These are phyloP conservation scores for Talaromyces marneffei DNA, from an alignment of 2,329 filamentous ascomycete species.

Conservation along the genomic window DNA sequence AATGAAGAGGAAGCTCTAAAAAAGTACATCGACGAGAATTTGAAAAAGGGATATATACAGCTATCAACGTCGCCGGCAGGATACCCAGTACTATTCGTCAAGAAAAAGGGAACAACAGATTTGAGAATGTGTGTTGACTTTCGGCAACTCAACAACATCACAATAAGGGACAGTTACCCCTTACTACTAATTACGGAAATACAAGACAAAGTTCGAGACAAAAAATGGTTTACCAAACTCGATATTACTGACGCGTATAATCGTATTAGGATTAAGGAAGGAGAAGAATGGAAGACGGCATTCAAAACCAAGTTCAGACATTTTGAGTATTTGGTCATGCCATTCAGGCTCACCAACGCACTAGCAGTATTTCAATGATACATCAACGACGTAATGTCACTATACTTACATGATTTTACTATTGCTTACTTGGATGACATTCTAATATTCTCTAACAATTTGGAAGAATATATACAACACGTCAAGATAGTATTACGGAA, in stretches of 20 bases:
- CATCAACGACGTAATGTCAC: too few species aligned
- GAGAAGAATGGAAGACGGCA: not conserved
- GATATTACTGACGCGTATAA: not conserved
- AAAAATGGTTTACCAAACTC: not conserved
- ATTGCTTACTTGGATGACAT: conserved; percentile 1
- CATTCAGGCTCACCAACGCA: conserved; percentile 23
- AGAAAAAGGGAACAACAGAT: not conserved
- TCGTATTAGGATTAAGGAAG: not conserved
- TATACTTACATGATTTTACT: conserved; percentile 16
- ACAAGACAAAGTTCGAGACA: not conserved
- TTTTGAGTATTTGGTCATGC: conserved; percentile 29
- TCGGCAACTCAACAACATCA: not conserved
- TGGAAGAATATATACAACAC: not conserved
- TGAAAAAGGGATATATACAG: conserved; percentile 24
- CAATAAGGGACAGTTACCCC: not conserved
- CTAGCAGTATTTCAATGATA: not conserved
- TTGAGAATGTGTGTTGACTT: not conserved
- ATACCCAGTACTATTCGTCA: not conserved
- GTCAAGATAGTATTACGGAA: not conserved
- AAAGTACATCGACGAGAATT: not conserved
- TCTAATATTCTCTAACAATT: not conserved
- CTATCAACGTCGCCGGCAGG: not conserved
- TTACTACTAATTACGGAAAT: not conserved
- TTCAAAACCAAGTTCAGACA: conserved; percentile 23
- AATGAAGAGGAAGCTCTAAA: not conserved